Evolutionary conservation across 2,329 filamentous ascomycete genomes (phyloP), one percentile per base, ranked within the genome.

Genomic region (Lachnellula arida): DNA sequence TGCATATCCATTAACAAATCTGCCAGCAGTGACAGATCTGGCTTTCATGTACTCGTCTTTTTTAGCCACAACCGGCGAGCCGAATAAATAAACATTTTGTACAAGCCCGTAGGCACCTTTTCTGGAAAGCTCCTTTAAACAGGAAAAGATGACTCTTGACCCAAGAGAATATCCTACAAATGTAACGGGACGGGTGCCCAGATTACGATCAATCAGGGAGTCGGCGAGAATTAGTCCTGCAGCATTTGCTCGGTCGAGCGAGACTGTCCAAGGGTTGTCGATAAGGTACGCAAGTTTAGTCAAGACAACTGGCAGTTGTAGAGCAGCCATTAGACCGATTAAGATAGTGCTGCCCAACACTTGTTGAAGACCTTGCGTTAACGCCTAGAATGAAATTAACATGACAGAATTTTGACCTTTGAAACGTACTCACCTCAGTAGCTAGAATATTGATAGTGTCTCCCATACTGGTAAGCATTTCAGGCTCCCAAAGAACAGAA

Each of bases 181-280:
- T 0, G 94, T 99, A 58, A 97, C 86, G 0, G 94, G 94, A 28
- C 94, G 82, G 5, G 91, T 91, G 15, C 94, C 94, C 19, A 99
- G 78, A 68, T 95, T 97, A 49, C 91, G 85, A 65, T 96, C 91
- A 58, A 96, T 89, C 35, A 99, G 77, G 0, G 93, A 97, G 72
- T 99, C 94, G 1, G 94, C 94, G 53, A 99, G 80, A 70, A 99
- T 96, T 47, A 96, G 81, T 3, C 94, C 94, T 7, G 93, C 90
- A 54, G 89, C 81, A 66, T 88, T 92, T 32, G 94, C 94, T 65
- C 94, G 85, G 66, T 94, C 91, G 49, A 96, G 81, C 1, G 94
- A 97, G n/a, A 97, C 92, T 25, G 88, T 91, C 94, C 94, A 99
- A 0, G 94, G 94, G 68, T 99, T 99, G 72, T 99, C 94, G 63